Conservation (phyloP, 768 basidiomycete species). For the Boletus subparvulus region DNA sequence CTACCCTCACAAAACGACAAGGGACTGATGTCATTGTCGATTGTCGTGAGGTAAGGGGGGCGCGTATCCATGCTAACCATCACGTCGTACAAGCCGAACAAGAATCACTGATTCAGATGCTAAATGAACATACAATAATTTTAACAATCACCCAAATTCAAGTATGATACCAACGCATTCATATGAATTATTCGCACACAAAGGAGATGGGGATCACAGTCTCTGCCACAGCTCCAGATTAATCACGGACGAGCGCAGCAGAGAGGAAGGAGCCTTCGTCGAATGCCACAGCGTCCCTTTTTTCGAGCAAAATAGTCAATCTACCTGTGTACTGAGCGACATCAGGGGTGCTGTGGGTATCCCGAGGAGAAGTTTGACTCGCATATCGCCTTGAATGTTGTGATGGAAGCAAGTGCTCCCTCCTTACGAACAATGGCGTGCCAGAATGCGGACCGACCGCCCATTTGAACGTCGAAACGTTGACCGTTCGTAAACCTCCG, state of each 20-base stretch:
- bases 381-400: neutral
- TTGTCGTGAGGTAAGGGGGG: slow-evolving; percentile 4
- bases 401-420: slow-evolving; percentile 5
- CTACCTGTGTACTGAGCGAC: neutral
- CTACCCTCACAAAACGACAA: neutral
- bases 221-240: neutral
- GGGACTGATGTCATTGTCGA: neutral
- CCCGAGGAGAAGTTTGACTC: slow-evolving; percentile 12
- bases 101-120: neutral
- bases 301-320: neutral
- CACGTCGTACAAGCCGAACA: neutral
- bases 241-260: neutral
- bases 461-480: neutral
- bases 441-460: slow-evolving; percentile 1
- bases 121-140: neutral
- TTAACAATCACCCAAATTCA: neutral
- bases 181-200: neutral
- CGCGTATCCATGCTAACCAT: slow-evolving; percentile 10
- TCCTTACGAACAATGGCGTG: neutral
- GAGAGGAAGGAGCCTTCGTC: neutral
- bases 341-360: slow-evolving; percentile 6
- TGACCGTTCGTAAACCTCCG: slow-evolving; percentile 4
- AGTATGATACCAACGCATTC: neutral
- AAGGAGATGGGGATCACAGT: neutral
- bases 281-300: neutral